Evolutionary conservation across 495 filamentous ascomycete species (phyloP).

Genomic region (Podospora comata): DNA sequence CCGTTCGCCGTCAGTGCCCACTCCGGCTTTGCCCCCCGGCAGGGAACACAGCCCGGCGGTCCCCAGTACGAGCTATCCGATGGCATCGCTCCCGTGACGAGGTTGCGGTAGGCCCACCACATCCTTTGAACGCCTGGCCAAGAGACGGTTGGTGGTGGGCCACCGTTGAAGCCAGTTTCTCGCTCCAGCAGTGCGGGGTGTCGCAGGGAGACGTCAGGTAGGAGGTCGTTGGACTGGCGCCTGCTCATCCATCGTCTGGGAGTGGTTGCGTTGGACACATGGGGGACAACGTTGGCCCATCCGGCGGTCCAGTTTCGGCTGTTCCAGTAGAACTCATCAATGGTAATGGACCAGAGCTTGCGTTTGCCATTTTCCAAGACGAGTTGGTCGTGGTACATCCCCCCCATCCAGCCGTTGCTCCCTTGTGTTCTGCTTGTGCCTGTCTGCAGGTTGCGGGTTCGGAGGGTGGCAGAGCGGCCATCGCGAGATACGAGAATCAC

Average conservation of each 20-base stretch:
- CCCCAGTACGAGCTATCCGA: not conserved
- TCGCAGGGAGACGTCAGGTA: not conserved
- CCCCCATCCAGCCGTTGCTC: conserved; percentile 17
- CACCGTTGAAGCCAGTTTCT: conserved; percentile 7
- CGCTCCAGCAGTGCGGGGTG: not conserved
- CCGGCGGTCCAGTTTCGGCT: conserved; percentile 17
- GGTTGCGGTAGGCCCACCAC: conserved; percentile 5
- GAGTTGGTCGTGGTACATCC: conserved; percentile 27
- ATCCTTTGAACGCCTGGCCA: conserved; percentile 1
- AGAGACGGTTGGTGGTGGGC: not conserved
- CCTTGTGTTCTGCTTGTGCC: conserved; percentile 8
- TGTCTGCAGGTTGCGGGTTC: conserved; percentile 19
- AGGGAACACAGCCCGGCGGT: conserved; percentile 4
- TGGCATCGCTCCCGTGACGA: not conserved
- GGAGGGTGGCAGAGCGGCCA: conserved; percentile 17
- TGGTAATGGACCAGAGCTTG: conserved; percentile 22
- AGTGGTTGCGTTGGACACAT: not conserved
- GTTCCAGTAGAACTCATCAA: conserved; percentile 29
- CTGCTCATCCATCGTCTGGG: not conserved
- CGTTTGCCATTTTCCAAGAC: conserved; percentile 19
- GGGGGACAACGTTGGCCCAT: conserved; percentile 14
- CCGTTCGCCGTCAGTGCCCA: conserved; percentile 7
- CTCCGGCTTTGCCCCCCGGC: conserved; percentile 3
- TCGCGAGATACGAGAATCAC: conserved; percentile 23
- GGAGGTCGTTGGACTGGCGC: not conserved